phyloP scores from a whole-genome alignment of 2,329 filamentous ascomycete genomes.

The Ophiostoma tasmaniense region DNA sequence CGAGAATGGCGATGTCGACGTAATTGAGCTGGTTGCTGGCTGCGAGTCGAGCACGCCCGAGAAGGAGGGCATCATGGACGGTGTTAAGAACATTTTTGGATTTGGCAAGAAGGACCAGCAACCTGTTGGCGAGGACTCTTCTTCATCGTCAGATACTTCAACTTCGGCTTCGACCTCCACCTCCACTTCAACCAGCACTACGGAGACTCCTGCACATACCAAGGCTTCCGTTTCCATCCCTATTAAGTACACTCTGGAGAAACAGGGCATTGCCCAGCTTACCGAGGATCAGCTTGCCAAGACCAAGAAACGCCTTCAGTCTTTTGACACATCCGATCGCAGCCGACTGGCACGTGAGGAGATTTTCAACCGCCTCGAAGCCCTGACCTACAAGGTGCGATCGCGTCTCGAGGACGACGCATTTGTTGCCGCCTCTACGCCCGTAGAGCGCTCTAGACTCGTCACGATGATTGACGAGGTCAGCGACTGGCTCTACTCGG shows the following conservation, averaged over 20 bases:
- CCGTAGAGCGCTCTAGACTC: slow-evolving; percentile 57
- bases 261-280: slow-evolving; percentile 42
- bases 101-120: slow-evolving; percentile 85
- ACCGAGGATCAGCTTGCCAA: slow-evolving; percentile 41
- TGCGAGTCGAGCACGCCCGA: slow-evolving; percentile 69
- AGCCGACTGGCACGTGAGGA: slow-evolving; percentile 72
- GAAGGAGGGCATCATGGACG: slow-evolving; percentile 79
- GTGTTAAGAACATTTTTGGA: slow-evolving; percentile 92
- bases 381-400: slow-evolving; percentile 79
- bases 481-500: slow-evolving; percentile 80
- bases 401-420: slow-evolving; percentile 71
- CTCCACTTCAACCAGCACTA: slow-evolving; percentile 15
- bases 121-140: slow-evolving; percentile 40
- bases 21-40: slow-evolving; percentile 67
- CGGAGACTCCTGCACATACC: slow-evolving; percentile 37
- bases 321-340: slow-evolving; percentile 79
- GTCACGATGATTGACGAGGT: slow-evolving; percentile 58
- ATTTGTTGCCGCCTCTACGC: slow-evolving; percentile 65
- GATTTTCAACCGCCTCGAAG: slow-evolving; percentile 84
- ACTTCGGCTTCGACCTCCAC: slow-evolving; percentile 23
- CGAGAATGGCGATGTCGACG: slow-evolving; percentile 70
- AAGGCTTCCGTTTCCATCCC: slow-evolving; percentile 51
- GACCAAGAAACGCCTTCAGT: slow-evolving; percentile 62
- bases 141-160: slow-evolving; percentile 20
- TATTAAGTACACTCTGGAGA: slow-evolving; percentile 41